phyloP scores from a whole-genome alignment of 352 stramenopile genomes.

The Halophytophthora polymorphica region DNA sequence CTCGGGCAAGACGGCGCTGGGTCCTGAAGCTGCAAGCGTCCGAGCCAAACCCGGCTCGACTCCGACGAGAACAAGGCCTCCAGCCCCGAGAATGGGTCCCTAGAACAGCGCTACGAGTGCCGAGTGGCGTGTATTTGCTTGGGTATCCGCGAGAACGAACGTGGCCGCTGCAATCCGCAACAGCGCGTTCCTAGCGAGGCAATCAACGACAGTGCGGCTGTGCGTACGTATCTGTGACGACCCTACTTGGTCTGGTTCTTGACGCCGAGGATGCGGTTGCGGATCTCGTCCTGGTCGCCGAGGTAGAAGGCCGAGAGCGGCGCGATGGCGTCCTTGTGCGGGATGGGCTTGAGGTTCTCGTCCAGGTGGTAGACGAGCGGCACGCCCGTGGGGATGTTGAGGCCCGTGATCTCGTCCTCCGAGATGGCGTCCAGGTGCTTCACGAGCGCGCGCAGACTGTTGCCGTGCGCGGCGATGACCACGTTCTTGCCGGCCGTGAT shows the following conservation, averaged over 20 bases:
- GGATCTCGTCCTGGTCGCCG: constrained; percentile 96
- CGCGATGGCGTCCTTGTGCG: constrained; percentile 79
- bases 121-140: too few relatives aligned
- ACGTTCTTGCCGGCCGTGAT: constrained; percentile 93
- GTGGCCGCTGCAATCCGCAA: too few relatives aligned
- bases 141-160: too few relatives aligned
- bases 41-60: too few relatives aligned
- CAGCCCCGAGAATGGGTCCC: too few relatives aligned
- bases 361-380: constrained; percentile 88
- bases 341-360: constrained; percentile 82
- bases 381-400: constrained; percentile 93
- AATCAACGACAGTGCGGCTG: too few relatives aligned
- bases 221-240: too few relatives aligned
- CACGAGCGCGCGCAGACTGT: constrained; percentile 90
- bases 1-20: too few relatives aligned
- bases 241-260: constrained; percentile 97
- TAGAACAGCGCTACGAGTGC: too few relatives aligned
- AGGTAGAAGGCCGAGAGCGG: constrained; percentile 82
- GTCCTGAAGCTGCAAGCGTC: too few relatives aligned
- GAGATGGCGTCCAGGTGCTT: constrained; percentile 94
- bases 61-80: too few relatives aligned
- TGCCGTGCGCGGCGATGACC: constrained; percentile 94
- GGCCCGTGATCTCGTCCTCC: constrained; percentile 91
- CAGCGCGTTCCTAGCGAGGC: too few relatives aligned
- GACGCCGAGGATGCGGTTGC: constrained; percentile 94